Evolutionary conservation across 352 stramenopile species (phyloP).

Genomic region (Phytophthora sansomeana): DNA sequence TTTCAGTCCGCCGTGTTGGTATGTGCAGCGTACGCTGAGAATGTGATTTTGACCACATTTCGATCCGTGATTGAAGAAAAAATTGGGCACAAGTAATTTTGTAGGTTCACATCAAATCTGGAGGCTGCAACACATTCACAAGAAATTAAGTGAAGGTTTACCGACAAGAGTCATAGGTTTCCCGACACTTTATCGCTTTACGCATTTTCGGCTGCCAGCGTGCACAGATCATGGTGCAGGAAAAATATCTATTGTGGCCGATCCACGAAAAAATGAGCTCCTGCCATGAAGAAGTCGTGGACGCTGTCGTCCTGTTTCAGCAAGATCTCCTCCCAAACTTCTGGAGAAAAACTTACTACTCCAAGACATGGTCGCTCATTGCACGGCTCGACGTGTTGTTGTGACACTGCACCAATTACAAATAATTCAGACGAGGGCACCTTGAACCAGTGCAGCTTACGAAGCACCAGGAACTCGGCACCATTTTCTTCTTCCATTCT

Average conservation of each 20-base stretch:
- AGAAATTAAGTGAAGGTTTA: too few species aligned
- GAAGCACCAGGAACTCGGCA: slow-evolving; percentile 22
- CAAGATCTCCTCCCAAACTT: slow-evolving; percentile 14
- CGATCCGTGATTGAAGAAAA: too few species aligned
- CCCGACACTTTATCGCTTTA: neutral
- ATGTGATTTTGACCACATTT: too few species aligned
- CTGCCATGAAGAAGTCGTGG: slow-evolving; percentile 27
- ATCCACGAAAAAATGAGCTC: slow-evolving; percentile 13
- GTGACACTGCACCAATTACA: slow-evolving; percentile 18
- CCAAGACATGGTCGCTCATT: slow-evolving; percentile 18
- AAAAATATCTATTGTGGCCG: slow-evolving; percentile 3
- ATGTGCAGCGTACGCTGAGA: too few species aligned
- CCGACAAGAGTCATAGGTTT: neutral
- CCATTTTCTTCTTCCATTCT: slow-evolving; percentile 26
- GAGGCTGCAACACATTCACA: too few species aligned
- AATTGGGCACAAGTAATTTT: too few species aligned
- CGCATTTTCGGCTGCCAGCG: neutral
- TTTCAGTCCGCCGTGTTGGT: too few species aligned
- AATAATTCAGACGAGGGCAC: slow-evolving; percentile 17
- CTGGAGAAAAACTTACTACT: slow-evolving; percentile 19
- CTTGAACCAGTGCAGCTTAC: slow-evolving; percentile 25
- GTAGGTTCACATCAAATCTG: too few species aligned
- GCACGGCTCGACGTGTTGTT: slow-evolving; percentile 16
- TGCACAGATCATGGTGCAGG: slow-evolving; percentile 5
- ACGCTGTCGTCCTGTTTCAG: slow-evolving; percentile 15